Evolutionary conservation across 306 rosid genomes (phyloP).

Genomic region (Pyrus communis): DNA sequence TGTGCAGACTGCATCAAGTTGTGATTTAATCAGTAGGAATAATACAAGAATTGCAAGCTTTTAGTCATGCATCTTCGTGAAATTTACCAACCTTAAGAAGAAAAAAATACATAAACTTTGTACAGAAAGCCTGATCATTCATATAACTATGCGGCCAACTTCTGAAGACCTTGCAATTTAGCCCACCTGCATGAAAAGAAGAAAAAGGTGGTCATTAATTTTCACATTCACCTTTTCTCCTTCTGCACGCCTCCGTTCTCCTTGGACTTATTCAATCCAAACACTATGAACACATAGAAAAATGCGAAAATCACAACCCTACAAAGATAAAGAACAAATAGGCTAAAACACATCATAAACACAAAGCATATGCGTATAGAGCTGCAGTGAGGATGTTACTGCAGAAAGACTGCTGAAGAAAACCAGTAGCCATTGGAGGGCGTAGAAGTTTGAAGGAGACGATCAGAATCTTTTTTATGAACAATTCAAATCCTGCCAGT

Average conservation of each 20-base stretch:
- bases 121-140: not conserved
- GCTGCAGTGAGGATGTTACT: not conserved
- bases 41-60: not conserved
- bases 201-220: not conserved
- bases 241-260: not conserved
- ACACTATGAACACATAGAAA: not conserved
- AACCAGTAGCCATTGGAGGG: not conserved
- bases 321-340: not conserved
- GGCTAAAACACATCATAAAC: not conserved
- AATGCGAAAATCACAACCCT: not conserved
- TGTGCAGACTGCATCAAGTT: not conserved
- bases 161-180: not conserved
- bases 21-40: not conserved
- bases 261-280: not conserved
- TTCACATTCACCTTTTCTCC: no score
- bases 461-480: not conserved
- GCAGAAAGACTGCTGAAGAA: not conserved
- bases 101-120: no score
- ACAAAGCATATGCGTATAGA: not conserved
- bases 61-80: not conserved
- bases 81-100: no score
- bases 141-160: not conserved
- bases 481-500: conserved; percentile 30
- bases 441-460: not conserved
- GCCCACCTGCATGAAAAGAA: not conserved